These are phyloP conservation scores for Pleurotus djamor DNA, from an alignment of 768 basidiomycete genomes.

Conservation along the genomic window DNA sequence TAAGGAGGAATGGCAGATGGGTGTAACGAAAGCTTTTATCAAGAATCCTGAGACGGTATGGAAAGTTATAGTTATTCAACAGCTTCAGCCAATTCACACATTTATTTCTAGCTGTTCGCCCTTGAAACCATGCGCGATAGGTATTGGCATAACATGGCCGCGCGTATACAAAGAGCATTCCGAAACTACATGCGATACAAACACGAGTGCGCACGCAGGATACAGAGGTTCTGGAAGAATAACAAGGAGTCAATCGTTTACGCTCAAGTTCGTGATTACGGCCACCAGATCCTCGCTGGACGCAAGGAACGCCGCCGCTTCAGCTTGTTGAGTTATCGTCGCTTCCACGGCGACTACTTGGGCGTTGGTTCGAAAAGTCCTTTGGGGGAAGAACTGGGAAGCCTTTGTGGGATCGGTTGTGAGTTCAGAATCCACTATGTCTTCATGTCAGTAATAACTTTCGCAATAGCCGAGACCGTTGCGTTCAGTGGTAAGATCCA, in stretches of 20 bases:
- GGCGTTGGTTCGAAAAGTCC: slow-evolving; percentile 81
- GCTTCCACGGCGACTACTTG: slow-evolving; percentile 96
- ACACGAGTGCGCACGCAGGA: slow-evolving; percentile 91
- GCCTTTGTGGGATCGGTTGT: slow-evolving; percentile 76
- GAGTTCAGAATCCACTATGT: slow-evolving; percentile 19
- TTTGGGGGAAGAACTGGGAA: slow-evolving; percentile 72
- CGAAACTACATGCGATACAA: slow-evolving; percentile 95
- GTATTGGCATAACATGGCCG: slow-evolving; percentile 99
- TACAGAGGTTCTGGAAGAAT: slow-evolving; percentile 98
- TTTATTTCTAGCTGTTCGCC: slow-evolving; percentile 78
- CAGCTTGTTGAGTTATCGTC: slow-evolving; percentile 90
- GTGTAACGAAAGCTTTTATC: slow-evolving; percentile 97
- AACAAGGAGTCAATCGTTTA: slow-evolving; percentile 94
- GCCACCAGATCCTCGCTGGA: slow-evolving; percentile 87
- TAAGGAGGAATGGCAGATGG: slow-evolving; percentile 99
- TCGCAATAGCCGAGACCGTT: slow-evolving; percentile 66
- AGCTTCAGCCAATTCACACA: slow-evolving; percentile 5
- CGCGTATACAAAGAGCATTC: slow-evolving; percentile 93
- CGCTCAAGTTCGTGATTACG: slow-evolving; percentile 89
- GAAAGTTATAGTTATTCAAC: not conserved
- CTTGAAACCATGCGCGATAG: slow-evolving; percentile 98
- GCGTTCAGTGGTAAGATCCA: slow-evolving; percentile 84
- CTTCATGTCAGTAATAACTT: not conserved
- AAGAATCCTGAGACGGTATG: slow-evolving; percentile 96
- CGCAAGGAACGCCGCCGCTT: slow-evolving; percentile 93